phyloP scores from a whole-genome alignment of 495 filamentous ascomycete genomes.

The Penicillium arizonense region DNA sequence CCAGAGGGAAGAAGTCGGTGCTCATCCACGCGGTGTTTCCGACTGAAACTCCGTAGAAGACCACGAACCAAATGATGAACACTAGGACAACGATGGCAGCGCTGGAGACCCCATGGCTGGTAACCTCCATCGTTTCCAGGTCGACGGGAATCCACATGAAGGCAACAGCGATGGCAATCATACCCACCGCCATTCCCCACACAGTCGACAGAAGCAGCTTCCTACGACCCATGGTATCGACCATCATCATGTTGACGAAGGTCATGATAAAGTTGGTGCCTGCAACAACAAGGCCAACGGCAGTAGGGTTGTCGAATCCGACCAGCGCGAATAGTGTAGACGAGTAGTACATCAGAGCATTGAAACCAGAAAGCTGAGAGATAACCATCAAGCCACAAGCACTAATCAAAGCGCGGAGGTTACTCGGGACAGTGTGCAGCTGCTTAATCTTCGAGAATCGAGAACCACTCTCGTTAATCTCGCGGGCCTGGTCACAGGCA shows the following conservation, averaged over 20 bases:
- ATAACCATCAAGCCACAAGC: slow-evolving; percentile 25
- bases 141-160: slow-evolving; percentile 51
- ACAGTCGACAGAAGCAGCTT: slow-evolving; percentile 43
- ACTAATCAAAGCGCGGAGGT: slow-evolving; percentile 1
- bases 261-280: slow-evolving; percentile 53
- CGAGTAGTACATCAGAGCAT: slow-evolving; percentile 48
- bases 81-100: slow-evolving; percentile 41
- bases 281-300: slow-evolving; percentile 47
- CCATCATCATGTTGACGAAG: slow-evolving; percentile 43
- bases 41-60: slow-evolving; percentile 38
- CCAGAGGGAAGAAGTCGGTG: slow-evolving; percentile 47
- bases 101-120: slow-evolving; percentile 23
- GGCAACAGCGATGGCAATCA: slow-evolving; percentile 42
- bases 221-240: slow-evolving; percentile 46
- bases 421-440: slow-evolving; percentile 39
- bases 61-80: slow-evolving; percentile 41
- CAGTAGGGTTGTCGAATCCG: slow-evolving; percentile 48
- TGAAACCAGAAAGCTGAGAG: slow-evolving; percentile 44
- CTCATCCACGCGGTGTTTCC: slow-evolving; percentile 47
- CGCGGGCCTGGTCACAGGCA: too few species aligned
- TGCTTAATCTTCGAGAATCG: slow-evolving; percentile 38
- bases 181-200: slow-evolving; percentile 37
- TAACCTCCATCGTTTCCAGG: slow-evolving; percentile 27
- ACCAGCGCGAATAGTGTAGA: slow-evolving; percentile 51
- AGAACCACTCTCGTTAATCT: too few species aligned